These are phyloP conservation scores for Nannizziopsis arthrosporioides DNA, from an alignment of 2,329 filamentous ascomycete genomes.

Conservation along the genomic window DNA sequence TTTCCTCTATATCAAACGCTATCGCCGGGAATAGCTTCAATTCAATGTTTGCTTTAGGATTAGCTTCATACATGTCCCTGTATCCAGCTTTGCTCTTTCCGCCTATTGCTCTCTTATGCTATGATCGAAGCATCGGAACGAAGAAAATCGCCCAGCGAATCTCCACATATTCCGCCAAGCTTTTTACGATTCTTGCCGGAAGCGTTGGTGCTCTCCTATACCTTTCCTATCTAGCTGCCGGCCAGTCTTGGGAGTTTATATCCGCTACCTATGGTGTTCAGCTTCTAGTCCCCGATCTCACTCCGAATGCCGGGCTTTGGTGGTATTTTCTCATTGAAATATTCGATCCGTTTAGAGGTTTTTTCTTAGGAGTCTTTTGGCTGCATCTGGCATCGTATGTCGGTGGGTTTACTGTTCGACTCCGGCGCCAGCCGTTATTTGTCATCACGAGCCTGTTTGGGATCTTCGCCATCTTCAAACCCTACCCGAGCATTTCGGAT, in stretches of 20 bases:
- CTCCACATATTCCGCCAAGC: slow-evolving; percentile 43
- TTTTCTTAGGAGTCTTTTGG: slow-evolving; percentile 98
- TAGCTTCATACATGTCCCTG: slow-evolving; percentile 83
- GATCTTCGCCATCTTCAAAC: slow-evolving; percentile 90
- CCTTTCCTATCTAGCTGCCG: slow-evolving; percentile 62
- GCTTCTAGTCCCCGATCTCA: slow-evolving; percentile 78
- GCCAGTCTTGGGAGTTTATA: slow-evolving; percentile 75
- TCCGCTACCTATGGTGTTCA: slow-evolving; percentile 86
- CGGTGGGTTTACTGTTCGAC: slow-evolving; percentile 67
- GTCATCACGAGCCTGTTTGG: slow-evolving; percentile 75
- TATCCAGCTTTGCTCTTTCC: slow-evolving; percentile 81
- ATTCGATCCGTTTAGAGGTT: slow-evolving; percentile 94
- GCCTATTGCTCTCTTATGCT: slow-evolving; percentile 68
- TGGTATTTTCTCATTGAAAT: slow-evolving; percentile 99
- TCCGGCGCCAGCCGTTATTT: slow-evolving; percentile 76
- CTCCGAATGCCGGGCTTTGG: slow-evolving; percentile 91
- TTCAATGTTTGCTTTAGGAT: slow-evolving; percentile 70
- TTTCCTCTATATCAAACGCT: slow-evolving; percentile 72
- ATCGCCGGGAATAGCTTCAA: slow-evolving; percentile 60
- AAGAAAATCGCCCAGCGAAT: slow-evolving; percentile 23
- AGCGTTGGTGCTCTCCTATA: slow-evolving; percentile 53
- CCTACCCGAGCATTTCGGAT: slow-evolving; percentile 87
- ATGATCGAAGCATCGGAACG: slow-evolving; percentile 47
- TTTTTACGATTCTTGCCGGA: slow-evolving; percentile 42
- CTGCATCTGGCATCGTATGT: slow-evolving; percentile 86